A percentile compares a stretch with the other conserved stretches of the same genome.
Conservation (phyloP, 1,284 basidiomycete species). For the Singerocomus inundabilis region DNA sequence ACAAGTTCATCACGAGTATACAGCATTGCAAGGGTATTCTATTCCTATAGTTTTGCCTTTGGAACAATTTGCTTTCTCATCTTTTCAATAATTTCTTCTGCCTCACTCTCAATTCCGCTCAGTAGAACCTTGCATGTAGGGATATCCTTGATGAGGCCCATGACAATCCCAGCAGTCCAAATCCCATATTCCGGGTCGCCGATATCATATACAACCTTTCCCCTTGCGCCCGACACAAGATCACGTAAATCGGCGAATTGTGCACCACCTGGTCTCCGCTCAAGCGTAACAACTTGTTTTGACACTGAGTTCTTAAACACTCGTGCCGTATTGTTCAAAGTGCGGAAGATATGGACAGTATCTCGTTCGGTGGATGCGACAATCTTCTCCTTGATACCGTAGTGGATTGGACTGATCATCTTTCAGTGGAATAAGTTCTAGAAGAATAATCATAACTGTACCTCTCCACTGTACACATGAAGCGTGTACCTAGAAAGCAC, state of each 20-base stretch:
- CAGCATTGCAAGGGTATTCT: not conserved
- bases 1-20: not conserved
- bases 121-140: slow-evolving; percentile 82
- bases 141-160: slow-evolving; percentile 86
- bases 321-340: slow-evolving; percentile 82
- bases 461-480: slow-evolving; percentile 83
- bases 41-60: slow-evolving; percentile 47
- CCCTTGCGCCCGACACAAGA: slow-evolving; percentile 80
- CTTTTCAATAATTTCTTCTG: slow-evolving; percentile 66
- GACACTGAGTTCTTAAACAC: slow-evolving; percentile 88
- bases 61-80: slow-evolving; percentile 41
- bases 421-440: slow-evolving; percentile 1
- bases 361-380: slow-evolving; percentile 81
- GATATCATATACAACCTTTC: slow-evolving; percentile 76
- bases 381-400: slow-evolving; percentile 89
- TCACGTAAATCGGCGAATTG: slow-evolving; percentile 86
- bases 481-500: slow-evolving; percentile 63
- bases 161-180: slow-evolving; percentile 78
- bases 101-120: slow-evolving; percentile 71
- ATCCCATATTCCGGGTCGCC: slow-evolving; percentile 88
- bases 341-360: slow-evolving; percentile 88
- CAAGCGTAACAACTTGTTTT: slow-evolving; percentile 79
- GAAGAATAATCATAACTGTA: slow-evolving; percentile 23
- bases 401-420: slow-evolving; percentile 71
- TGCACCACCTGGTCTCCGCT: slow-evolving; percentile 77